Conservation (phyloP, 2,329 filamentous ascomycete genomes). For the Trichoderma atrobrunneum region DNA sequence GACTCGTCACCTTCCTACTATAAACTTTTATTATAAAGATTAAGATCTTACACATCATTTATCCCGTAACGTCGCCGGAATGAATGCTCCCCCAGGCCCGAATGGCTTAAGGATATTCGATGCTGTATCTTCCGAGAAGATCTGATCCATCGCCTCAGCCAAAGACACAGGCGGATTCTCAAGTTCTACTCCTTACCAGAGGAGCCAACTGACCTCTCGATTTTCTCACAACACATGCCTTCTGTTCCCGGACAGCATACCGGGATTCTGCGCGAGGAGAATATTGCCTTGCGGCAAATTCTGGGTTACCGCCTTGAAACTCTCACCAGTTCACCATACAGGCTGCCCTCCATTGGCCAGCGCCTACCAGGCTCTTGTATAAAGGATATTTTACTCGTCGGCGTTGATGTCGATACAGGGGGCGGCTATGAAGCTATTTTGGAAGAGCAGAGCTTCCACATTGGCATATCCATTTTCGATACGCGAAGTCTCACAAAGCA, state of each 20-base stretch:
- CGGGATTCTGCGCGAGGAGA: constrained; percentile 25
- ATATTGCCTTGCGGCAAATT: constrained; percentile 22
- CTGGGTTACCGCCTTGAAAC: constrained; percentile 21
- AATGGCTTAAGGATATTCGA: neutral
- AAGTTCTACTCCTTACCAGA: neutral
- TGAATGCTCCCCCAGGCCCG: no score
- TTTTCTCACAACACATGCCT: neutral
- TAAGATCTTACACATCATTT: neutral
- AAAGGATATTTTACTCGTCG: neutral
- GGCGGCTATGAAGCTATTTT: constrained; percentile 19
- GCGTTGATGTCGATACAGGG: constrained; percentile 21
- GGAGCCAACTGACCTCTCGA: neutral
- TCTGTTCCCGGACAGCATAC: constrained; percentile 14
- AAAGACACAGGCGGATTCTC: neutral
- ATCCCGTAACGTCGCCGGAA: neutral
- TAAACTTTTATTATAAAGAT: no score
- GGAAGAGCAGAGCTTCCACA: constrained; percentile 20
- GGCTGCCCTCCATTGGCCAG: neutral
- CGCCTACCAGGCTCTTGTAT: neutral
- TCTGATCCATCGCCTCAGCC: neutral
- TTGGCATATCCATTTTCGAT: constrained; percentile 23
- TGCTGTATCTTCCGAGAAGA: neutral
- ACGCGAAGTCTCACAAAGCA: constrained; percentile 10
- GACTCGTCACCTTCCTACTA: no score
- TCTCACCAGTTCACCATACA: neutral